phyloP scores from a whole-genome alignment of 768 basidiomycete genomes.

The Cubamyces lactineus region DNA sequence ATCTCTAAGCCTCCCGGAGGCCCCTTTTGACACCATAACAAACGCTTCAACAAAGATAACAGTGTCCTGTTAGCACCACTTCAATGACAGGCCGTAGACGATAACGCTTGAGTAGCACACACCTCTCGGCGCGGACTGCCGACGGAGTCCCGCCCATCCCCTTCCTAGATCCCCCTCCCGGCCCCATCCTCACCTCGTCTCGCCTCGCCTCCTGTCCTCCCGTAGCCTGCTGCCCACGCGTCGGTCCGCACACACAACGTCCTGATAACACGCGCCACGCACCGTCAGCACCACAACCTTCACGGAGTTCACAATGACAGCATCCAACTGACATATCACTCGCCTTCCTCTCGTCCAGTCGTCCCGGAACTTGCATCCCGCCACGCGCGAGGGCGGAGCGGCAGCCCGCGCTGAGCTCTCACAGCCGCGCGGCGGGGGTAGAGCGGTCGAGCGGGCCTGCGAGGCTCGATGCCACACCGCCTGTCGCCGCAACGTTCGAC shows the following conservation, averaged over 20 bases:
- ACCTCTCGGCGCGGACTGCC: conserved; percentile 13
- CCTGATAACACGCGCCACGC: conserved; percentile 9
- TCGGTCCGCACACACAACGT: too few species aligned
- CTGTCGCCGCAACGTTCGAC: not conserved
- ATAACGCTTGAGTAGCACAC: too few species aligned
- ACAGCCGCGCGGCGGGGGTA: conserved; percentile 25
- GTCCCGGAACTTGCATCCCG: too few species aligned
- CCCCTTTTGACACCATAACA: too few species aligned
- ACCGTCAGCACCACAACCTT: conserved; percentile 17
- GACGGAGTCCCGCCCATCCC: conserved; percentile 19
- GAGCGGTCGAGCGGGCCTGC: conserved; percentile 18
- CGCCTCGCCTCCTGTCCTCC: not conserved
- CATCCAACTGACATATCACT: not conserved
- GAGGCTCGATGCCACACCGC: not conserved
- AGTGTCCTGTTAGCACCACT: too few species aligned
- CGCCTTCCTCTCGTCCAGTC: not conserved
- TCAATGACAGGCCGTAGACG: too few species aligned
- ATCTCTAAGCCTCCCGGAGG: not conserved
- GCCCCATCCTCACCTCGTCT: not conserved
- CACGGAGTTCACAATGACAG: conserved; percentile 17
- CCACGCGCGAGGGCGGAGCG: not conserved
- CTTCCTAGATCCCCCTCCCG: not conserved
- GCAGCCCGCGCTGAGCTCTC: conserved; percentile 1
- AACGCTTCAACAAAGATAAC: too few species aligned
- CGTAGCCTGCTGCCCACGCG: not conserved